These are phyloP conservation scores for Pseudogymnoascus sp. DNA, from an alignment of 2,329 filamentous ascomycete species.

Conservation along the genomic window DNA sequence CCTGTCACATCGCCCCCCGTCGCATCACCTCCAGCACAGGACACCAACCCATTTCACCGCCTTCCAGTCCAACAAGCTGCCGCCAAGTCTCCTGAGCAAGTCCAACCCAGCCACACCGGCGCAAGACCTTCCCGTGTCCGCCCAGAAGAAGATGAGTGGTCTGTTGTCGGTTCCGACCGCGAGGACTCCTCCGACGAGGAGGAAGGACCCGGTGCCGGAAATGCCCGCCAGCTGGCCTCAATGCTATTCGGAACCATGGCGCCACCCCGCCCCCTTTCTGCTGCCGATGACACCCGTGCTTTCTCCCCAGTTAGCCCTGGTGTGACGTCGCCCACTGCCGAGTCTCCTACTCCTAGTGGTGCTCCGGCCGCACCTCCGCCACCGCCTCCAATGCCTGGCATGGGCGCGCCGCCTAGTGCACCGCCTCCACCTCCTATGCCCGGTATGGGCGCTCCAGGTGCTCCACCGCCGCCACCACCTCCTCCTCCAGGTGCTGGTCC, in stretches of 20 bases:
- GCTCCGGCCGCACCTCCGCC: constrained; percentile 37
- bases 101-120: constrained; percentile 33
- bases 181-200: constrained; percentile 68
- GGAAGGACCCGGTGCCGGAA: constrained; percentile 68
- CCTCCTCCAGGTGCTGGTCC: constrained; percentile 19
- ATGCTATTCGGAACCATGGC: constrained; percentile 97
- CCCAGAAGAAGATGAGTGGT: constrained; percentile 73
- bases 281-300: constrained; percentile 60
- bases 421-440: constrained; percentile 30
- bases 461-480: constrained; percentile 36
- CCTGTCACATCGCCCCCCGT: constrained; percentile 32
- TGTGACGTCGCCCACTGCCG: constrained; percentile 36
- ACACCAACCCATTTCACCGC: constrained; percentile 95
- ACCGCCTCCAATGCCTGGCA: constrained; percentile 38
- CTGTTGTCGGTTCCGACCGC: constrained; percentile 64
- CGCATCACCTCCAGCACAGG: constrained; percentile 36
- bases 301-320: constrained; percentile 35
- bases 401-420: constrained; percentile 28
- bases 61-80: constrained; percentile 57
- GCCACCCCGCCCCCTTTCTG: constrained; percentile 78
- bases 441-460: constrained; percentile 25
- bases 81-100: constrained; percentile 37
- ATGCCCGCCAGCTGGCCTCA: constrained; percentile 84
- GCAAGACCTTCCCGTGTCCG: constrained; percentile 44
- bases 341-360: constrained; percentile 29